These are phyloP conservation scores for Cryomyces antarcticus DNA, from an alignment of 495 filamentous ascomycete species.

Conservation along the genomic window DNA sequence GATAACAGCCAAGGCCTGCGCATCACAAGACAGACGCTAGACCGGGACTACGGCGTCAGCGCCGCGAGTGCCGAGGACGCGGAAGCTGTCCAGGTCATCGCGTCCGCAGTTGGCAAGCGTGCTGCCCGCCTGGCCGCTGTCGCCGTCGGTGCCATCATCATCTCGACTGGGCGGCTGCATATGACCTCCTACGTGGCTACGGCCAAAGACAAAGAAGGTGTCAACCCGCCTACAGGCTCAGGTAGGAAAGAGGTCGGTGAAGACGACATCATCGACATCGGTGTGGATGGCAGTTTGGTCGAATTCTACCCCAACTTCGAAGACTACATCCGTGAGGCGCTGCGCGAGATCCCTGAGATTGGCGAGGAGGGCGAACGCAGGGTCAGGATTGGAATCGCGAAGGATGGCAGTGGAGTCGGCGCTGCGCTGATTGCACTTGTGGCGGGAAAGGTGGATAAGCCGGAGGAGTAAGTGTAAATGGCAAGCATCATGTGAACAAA, in stretches of 20 bases:
- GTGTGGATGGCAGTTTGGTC: slow-evolving; percentile 76
- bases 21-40: slow-evolving; percentile 52
- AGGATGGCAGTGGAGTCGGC: slow-evolving; percentile 83
- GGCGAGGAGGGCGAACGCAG: slow-evolving; percentile 53
- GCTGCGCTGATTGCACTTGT: slow-evolving; percentile 80
- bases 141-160: slow-evolving; percentile 61
- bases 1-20: slow-evolving; percentile 45
- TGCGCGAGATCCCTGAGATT: slow-evolving; percentile 49
- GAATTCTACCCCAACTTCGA: slow-evolving; percentile 86
- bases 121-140: slow-evolving; percentile 78
- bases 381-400: slow-evolving; percentile 78
- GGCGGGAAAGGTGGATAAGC: slow-evolving; percentile 16
- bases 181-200: not conserved
- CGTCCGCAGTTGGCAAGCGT: slow-evolving; percentile 67
- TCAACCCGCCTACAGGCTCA: not conserved
- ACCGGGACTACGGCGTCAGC: slow-evolving; percentile 50
- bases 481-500: no score
- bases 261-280: slow-evolving; percentile 60
- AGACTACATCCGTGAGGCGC: slow-evolving; percentile 52
- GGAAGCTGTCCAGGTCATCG: slow-evolving; percentile 57
- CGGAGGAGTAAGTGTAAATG: not conserved
- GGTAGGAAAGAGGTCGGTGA: slow-evolving; percentile 6
- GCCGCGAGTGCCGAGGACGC: slow-evolving; percentile 57
- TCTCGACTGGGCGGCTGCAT: slow-evolving; percentile 49
- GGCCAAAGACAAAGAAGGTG: not conserved